A percentile compares a stretch with the other conserved stretches of the same genome.
phyloP scores from a whole-genome alignment of 164 flowering plant genomes.

The Piper longum region DNA sequence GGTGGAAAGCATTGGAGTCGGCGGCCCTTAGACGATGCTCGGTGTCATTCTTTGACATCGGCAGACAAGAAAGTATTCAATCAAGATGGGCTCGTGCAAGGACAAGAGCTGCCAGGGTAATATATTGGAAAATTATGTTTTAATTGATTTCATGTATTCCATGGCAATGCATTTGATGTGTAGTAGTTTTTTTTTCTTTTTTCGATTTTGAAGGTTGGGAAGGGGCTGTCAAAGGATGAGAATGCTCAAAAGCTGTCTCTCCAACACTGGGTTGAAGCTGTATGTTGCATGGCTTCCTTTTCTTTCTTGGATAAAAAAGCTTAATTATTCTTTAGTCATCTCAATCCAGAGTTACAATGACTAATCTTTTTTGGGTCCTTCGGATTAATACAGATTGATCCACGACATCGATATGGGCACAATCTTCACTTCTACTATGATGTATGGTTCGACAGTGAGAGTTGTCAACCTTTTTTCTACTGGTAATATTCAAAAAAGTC shows the following conservation, averaged over 20 bases:
- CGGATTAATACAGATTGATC: constrained; percentile 20
- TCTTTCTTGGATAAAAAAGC: neutral
- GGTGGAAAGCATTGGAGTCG: constrained; percentile 65
- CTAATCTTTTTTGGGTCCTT: constrained; percentile 41
- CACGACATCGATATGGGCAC: too few species aligned
- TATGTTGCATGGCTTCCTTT: neutral
- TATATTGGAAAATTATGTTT: neutral
- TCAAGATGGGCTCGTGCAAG: constrained; percentile 49
- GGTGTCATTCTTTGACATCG: constrained; percentile 1
- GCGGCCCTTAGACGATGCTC: constrained; percentile 30
- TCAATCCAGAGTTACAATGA: constrained; percentile 61
- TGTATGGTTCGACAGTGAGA: constrained; percentile 15
- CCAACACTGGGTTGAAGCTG: constrained; percentile 82
- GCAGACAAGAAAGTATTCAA: constrained; percentile 39
- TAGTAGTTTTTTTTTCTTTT: constrained; percentile 1
- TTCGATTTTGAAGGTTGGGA: constrained; percentile 39
- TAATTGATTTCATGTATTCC: too few species aligned
- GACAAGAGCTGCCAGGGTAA: constrained; percentile 54
- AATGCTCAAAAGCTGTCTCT: constrained; percentile 62
- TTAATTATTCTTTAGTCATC: constrained; percentile 45
- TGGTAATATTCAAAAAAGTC: constrained; percentile 26
- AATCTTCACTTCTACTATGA: too few species aligned
- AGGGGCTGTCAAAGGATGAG: constrained; percentile 62
- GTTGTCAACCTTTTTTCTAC: constrained; percentile 64
- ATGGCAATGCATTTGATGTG: neutral